phyloP scores from a whole-genome alignment of 345 rosid species.

The Bruguiera gymnorhiza region DNA sequence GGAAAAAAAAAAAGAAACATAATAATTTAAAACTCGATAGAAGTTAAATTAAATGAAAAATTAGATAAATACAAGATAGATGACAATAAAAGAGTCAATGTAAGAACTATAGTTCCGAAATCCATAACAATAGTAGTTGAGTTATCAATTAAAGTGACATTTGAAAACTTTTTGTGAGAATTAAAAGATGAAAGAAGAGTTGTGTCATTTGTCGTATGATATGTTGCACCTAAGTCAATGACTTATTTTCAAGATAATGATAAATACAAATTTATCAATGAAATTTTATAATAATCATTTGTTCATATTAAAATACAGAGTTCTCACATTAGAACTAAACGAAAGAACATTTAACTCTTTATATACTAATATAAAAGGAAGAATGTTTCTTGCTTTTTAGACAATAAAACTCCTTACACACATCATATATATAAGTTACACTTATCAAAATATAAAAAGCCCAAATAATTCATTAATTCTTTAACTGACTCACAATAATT shows the following conservation, averaged over 20 bases:
- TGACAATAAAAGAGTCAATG: not conserved
- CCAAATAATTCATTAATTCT: no score
- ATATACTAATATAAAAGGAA: no score
- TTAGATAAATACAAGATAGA: no score
- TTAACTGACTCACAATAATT: no score
- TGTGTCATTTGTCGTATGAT: no score
- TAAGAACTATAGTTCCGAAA: not conserved
- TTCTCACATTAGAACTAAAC: not conserved
- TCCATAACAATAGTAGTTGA: not conserved
- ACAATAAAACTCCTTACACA: not conserved
- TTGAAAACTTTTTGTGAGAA: not conserved
- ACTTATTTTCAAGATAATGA: no score
- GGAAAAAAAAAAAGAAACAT: no score
- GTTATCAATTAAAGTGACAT: not conserved
- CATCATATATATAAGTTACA: constrained; percentile 1
- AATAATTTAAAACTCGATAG: no score
- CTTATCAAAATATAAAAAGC: not conserved
- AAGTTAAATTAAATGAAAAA: no score
- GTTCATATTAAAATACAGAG: not conserved
- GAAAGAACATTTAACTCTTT: not conserved
- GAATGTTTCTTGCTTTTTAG: not conserved
- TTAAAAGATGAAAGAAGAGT: not conserved
- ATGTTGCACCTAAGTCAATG: not conserved
- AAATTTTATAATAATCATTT: constrained; percentile 3
- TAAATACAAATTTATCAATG: no score